Evolutionary conservation across 139 green algal species (phyloP).

Genomic region (Chlamydomonas incerta): DNA sequence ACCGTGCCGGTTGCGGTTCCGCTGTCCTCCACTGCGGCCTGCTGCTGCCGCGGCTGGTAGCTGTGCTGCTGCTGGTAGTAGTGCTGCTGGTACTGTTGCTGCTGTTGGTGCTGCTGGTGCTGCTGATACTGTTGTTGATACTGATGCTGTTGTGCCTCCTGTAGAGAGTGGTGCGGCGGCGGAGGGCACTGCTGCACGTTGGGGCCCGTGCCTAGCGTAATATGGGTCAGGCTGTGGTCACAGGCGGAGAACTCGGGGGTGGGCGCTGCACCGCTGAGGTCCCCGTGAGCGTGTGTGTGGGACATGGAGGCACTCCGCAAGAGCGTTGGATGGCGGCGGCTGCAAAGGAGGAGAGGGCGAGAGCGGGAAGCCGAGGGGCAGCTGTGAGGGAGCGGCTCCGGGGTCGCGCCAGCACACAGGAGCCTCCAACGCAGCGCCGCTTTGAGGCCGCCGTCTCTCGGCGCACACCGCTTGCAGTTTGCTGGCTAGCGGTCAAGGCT

Average conservation of each 20-base stretch:
- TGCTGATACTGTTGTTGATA: neutral
- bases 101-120: neutral
- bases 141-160: neutral
- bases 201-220: neutral
- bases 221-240: slow-evolving; percentile 22
- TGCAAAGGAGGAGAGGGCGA: neutral
- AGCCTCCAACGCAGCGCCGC: too few species aligned
- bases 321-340: neutral
- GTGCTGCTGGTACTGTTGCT: neutral
- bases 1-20: neutral
- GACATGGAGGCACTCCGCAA: slow-evolving; percentile 17
- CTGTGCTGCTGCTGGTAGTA: neutral
- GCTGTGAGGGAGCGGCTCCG: too few species aligned
- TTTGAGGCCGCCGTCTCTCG: too few species aligned
- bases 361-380: neutral
- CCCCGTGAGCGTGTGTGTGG: neutral
- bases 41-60: neutral
- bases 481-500: too few species aligned
- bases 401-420: too few species aligned
- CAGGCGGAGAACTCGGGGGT: slow-evolving; percentile 13
- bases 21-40: neutral
- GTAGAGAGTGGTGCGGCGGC: neutral
- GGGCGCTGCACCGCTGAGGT: slow-evolving; percentile 7
- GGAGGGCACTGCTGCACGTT: slow-evolving; percentile 2
- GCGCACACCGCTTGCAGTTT: too few species aligned